Evolutionary conservation across 768 basidiomycete genomes (phyloP).

Genomic region (Termitomyces sp.): DNA sequence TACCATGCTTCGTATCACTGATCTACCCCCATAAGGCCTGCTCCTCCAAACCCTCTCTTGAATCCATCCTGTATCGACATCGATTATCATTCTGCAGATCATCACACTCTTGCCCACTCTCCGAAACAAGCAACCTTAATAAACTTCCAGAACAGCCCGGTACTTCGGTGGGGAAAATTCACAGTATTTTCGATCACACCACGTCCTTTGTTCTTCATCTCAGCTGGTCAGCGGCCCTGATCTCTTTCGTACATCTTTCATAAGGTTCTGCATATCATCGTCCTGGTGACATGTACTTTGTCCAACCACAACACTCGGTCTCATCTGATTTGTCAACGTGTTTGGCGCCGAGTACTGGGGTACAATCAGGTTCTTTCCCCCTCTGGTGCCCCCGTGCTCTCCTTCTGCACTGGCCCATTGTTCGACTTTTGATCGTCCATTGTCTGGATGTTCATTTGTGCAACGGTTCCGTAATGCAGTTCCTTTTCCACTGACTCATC

Average conservation of each 20-base stretch:
- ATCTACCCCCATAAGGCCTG: constrained; percentile 7
- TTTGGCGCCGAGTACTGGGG: constrained; percentile 11
- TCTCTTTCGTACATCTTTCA: neutral
- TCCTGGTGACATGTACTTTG: neutral
- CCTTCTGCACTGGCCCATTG: too few relatives aligned
- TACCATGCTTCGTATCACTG: constrained; percentile 32
- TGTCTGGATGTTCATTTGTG: neutral
- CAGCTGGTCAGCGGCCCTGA: neutral
- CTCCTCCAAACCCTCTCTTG: neutral
- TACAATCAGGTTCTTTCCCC: neutral
- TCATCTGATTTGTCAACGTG: constrained; percentile 12
- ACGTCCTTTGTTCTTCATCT: neutral
- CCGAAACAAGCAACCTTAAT: neutral
- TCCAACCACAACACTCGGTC: constrained; percentile 5
- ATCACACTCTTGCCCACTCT: neutral
- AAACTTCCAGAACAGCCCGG: neutral
- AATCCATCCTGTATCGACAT: neutral
- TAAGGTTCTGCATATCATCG: neutral
- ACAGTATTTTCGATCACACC: neutral
- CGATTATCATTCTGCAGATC: neutral
- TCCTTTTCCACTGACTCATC: neutral
- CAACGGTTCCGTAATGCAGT: neutral
- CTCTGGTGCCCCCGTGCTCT: neutral
- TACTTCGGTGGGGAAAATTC: neutral
- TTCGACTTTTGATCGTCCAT: too few relatives aligned